These are phyloP conservation scores for Tarenaya hassleriana DNA, from an alignment of 345 rosid genomes.

Conservation along the genomic window DNA sequence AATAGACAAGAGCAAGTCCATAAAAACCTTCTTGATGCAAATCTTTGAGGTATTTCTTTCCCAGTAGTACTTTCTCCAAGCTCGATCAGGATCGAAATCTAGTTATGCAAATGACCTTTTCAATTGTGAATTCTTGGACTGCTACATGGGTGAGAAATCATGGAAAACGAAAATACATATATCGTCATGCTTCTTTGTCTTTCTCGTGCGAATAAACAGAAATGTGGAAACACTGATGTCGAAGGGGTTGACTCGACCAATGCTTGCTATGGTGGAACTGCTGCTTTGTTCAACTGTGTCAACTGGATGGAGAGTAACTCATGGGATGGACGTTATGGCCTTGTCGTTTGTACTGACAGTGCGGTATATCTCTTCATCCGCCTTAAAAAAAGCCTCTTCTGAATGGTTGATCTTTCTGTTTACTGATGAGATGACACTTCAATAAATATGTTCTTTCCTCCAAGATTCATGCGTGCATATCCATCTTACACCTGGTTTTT, in stretches of 20 bases:
- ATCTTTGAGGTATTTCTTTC: slow-evolving; percentile 87
- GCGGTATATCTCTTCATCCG: slow-evolving; percentile 55
- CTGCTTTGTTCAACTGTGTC: slow-evolving; percentile 92
- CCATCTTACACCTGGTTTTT: too few relatives aligned
- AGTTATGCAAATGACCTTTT: neutral
- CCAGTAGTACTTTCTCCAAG: neutral
- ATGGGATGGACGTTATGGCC: slow-evolving; percentile 99
- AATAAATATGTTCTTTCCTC: neutral
- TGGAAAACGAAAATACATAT: neutral
- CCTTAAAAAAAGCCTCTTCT: neutral
- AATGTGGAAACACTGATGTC: slow-evolving; percentile 86
- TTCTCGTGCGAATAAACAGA: slow-evolving; percentile 45
- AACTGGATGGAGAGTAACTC: slow-evolving; percentile 99
- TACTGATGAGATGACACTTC: too few relatives aligned
- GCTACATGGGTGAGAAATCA: neutral
- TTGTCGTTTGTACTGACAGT: slow-evolving; percentile 93
- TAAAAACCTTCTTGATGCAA: slow-evolving; percentile 97
- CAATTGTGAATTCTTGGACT: neutral
- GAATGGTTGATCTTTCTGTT: neutral
- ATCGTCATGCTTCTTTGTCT: neutral
- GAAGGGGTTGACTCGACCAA: slow-evolving; percentile 98
- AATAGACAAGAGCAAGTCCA: slow-evolving; percentile 98
- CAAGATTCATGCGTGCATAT: too few relatives aligned
- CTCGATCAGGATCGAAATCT: neutral
- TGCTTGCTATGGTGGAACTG: slow-evolving; percentile 99